Evolutionary conservation across 768 basidiomycete species (phyloP), one percentile per base, ranked within the genome.

Genomic region (Dentipellis sp.): DNA sequence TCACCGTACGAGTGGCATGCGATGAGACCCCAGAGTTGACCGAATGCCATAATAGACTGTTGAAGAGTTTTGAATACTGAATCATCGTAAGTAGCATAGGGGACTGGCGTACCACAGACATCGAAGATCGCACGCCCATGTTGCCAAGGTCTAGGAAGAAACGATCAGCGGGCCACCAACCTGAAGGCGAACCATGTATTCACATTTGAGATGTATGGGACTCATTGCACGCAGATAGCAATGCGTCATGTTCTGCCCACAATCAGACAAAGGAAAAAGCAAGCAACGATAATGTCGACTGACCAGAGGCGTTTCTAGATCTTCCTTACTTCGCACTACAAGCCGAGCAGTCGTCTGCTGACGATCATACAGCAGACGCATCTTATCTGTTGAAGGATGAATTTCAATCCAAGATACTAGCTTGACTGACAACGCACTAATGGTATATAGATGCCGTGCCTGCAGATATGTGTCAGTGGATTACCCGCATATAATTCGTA

Each of bases 201-300:
- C 29, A 29, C 29, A 29, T 29, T 49, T 22, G 48, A 49, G 22
- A 22, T 49, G 42, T 8, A 45, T 45, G 5, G 89, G 90, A 60
- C 84, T 86, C 88, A 93, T 91, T 0, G 88, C 88, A n/a, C 89
- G 80, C 9, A 91, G 72, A 61, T 86, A 88, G 55, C 83, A 87
- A 67, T 91, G 86, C 0, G 89, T 90, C 87, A 91, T 89, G 64
- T 91, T 81, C 78, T 86, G 49, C 3, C 19, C 7, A 34, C 40
- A 29, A 57, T 19, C 50, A 12, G 40, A 45, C 22, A n/a, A n/a
- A 19, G 7, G 10, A 21, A 12, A 45, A 47, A 16, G 10, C 17
- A 52, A 22, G 22, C 22, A 7, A 29, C 45, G 39, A 35, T 50
- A n/a, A n/a, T n/a, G n/a, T n/a, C n/a, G 16, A 72, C 75, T 45